Evolutionary conservation across 2,329 filamentous ascomycete species (phyloP).

Genomic region (Mollisiaceae sp.): DNA sequence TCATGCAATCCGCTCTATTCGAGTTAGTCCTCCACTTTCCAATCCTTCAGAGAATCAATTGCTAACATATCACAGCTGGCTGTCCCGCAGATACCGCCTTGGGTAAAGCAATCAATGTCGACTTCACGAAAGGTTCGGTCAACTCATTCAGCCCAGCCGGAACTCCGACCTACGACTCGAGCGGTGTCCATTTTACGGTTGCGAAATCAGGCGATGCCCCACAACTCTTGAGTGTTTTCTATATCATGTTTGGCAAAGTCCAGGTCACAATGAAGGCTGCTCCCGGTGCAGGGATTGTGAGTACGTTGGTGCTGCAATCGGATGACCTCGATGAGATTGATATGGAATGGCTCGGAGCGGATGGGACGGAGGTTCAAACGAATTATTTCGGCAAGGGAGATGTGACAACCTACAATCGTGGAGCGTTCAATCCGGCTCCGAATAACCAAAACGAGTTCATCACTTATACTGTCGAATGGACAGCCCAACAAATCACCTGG

Average conservation of each 20-base stretch:
- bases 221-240: constrained; percentile 87
- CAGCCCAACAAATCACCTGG: constrained; percentile 82
- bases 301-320: constrained; percentile 87
- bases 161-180: constrained; percentile 71
- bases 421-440: constrained; percentile 73
- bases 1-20: constrained; percentile 58
- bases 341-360: constrained; percentile 90
- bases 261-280: constrained; percentile 86
- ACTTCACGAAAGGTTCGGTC: constrained; percentile 80
- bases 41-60: background rate
- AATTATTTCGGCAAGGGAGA: constrained; percentile 98
- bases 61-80: constrained; percentile 47
- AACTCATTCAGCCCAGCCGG: constrained; percentile 78
- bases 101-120: constrained; percentile 79
- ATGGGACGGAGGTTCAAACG: constrained; percentile 79
- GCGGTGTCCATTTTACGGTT: constrained; percentile 85
- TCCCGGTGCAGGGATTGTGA: constrained; percentile 89
- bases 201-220: constrained; percentile 80
- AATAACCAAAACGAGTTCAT: constrained; percentile 77
- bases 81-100: constrained; percentile 82
- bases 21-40: constrained; percentile 39
- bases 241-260: constrained; percentile 98
- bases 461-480: constrained; percentile 94
- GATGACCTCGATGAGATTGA: constrained; percentile 96
- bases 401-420: constrained; percentile 84